Evolutionary conservation across 164 flowering plant species (phyloP).

Genomic region (Vitis rotundifolia): DNA sequence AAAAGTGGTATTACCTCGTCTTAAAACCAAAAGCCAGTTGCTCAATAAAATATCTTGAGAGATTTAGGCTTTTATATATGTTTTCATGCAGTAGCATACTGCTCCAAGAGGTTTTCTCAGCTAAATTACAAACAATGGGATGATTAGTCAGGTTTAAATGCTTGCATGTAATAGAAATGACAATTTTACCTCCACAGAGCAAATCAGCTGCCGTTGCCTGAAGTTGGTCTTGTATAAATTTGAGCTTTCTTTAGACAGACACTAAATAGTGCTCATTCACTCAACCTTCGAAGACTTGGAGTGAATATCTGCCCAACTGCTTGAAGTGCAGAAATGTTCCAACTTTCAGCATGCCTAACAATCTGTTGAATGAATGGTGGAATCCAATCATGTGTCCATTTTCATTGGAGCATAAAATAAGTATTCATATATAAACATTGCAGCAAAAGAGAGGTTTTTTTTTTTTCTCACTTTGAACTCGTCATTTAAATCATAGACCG

Average conservation of each 20-base stretch:
- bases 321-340: conserved; percentile 83
- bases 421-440: background rate
- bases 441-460: background rate
- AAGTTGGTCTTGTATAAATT: background rate
- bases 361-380: conserved; percentile 41
- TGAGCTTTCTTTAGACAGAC: background rate
- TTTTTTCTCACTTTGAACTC: conserved; percentile 51
- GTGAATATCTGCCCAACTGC: conserved; percentile 88
- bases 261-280: background rate
- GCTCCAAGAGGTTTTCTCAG: too few species aligned
- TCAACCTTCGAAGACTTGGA: conserved; percentile 30
- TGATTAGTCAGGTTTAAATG: too few species aligned
- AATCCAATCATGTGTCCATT: background rate
- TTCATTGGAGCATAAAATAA: background rate
- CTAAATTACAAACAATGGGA: too few species aligned
- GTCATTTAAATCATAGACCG: conserved; percentile 67
- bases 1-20: too few species aligned
- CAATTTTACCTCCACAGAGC: background rate
- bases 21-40: too few species aligned
- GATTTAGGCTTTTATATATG: too few species aligned
- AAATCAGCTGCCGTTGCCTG: background rate
- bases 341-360: conserved; percentile 83
- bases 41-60: too few species aligned
- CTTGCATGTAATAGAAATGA: too few species aligned
- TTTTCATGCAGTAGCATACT: too few species aligned